Evolutionary conservation across 768 basidiomycete species (phyloP).

Genomic region (Boletus speciosus): DNA sequence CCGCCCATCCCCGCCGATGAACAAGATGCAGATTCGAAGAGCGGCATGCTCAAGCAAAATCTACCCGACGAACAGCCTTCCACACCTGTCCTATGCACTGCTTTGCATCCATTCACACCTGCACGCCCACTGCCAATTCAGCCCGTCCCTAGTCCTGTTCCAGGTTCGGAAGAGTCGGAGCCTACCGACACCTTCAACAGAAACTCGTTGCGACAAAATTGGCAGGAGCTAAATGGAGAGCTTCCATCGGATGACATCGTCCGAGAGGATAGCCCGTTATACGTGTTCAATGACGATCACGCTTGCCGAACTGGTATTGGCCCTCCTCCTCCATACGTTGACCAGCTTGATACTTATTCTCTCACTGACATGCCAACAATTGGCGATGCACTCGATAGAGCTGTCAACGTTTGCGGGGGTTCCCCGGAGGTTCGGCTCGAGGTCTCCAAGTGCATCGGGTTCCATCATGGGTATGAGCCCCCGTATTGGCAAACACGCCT

Average conservation of each 20-base stretch:
- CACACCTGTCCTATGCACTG: constrained; percentile 1
- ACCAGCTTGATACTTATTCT: constrained; percentile 2
- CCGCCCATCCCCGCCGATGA: constrained; percentile 21
- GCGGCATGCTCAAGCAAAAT: not conserved
- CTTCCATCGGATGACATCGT: constrained; percentile 4
- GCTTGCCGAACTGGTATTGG: constrained; percentile 4
- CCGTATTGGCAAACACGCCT: constrained; percentile 27
- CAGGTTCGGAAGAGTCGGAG: constrained; percentile 8
- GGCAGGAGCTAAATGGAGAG: not conserved
- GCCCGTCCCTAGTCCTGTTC: constrained; percentile 17
- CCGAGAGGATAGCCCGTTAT: constrained; percentile 23
- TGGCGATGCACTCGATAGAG: constrained; percentile 23
- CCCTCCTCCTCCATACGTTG: constrained; percentile 18
- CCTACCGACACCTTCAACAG: not conserved
- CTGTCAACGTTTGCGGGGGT: constrained; percentile 13
- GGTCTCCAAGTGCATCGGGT: constrained; percentile 24
- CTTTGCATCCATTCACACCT: not conserved
- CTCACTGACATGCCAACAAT: constrained; percentile 7
- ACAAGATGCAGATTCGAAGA: not conserved
- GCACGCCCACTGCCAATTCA: constrained; percentile 17
- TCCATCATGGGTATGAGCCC: constrained; percentile 24
- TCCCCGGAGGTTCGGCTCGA: constrained; percentile 18
- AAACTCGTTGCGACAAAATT: constrained; percentile 5
- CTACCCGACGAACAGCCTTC: not conserved
- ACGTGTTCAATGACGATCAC: constrained; percentile 4